Evolutionary conservation across 169 alveolate genomes (phyloP).

Genomic region (Eimeria brunetti): DNA sequence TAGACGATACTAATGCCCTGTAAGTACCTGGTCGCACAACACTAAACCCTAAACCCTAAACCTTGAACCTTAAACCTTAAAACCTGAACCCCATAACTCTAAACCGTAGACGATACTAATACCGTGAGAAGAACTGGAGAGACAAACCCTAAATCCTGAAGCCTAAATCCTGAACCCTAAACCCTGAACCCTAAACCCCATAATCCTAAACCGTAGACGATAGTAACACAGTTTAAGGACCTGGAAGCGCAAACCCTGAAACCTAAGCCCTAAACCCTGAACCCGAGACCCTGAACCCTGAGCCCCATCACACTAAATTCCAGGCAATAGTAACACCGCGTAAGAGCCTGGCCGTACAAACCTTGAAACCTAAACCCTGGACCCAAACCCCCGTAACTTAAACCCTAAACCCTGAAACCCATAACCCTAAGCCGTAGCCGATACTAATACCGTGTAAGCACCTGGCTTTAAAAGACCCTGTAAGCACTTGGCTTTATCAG

Average conservation of each 20-base stretch:
- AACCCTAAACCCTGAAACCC: background rate
- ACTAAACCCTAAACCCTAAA: background rate
- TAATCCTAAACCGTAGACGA: background rate
- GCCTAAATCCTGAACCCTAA: background rate
- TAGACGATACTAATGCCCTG: background rate
- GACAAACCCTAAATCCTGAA: background rate
- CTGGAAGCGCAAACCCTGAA: slow-evolving; percentile 76
- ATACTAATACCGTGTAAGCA: background rate
- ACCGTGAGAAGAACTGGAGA: no score
- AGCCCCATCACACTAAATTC: background rate
- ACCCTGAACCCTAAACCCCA: background rate
- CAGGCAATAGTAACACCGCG: background rate
- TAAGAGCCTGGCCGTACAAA: no score
- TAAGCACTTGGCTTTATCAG: background rate
- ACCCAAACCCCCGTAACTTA: background rate
- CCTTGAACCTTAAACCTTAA: background rate
- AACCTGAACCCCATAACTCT: background rate
- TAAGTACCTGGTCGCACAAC: no score
- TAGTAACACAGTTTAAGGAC: slow-evolving; percentile 95
- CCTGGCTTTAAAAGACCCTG: no score
- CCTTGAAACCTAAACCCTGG: no score
- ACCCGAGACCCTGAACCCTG: background rate
- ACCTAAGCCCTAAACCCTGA: no score
- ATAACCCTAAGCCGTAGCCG: background rate
- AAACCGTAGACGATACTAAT: background rate